A percentile compares a stretch with the other conserved stretches of the same genome.
These are phyloP conservation scores for Penicillium coprophilum DNA, from an alignment of 495 filamentous ascomycete genomes.

Conservation along the genomic window DNA sequence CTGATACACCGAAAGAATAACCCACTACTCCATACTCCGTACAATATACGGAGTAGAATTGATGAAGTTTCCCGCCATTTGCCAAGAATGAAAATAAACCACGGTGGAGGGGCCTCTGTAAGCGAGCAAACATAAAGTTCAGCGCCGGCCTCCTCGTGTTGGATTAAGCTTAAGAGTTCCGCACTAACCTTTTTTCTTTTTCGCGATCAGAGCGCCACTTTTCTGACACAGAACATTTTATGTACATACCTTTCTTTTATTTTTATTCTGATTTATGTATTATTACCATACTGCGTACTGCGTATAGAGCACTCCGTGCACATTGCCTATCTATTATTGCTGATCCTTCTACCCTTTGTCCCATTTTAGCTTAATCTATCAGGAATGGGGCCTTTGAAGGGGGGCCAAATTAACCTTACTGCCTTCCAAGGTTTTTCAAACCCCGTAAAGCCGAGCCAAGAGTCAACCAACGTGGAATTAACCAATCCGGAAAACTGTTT, in stretches of 20 bases:
- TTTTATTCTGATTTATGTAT: not conserved
- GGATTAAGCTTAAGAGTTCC: slow-evolving; percentile 55
- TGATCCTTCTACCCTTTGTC: not conserved
- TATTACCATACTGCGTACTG: not conserved
- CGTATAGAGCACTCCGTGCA: not conserved
- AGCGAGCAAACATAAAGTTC: slow-evolving; percentile 45
- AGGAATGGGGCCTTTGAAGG: slow-evolving; percentile 24
- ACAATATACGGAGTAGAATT: slow-evolving; percentile 11
- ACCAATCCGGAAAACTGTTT: slow-evolving; percentile 1
- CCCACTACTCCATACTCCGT: too few relatives aligned
- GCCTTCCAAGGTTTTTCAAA: slow-evolving; percentile 1
- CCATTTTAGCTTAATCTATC: slow-evolving; percentile 6
- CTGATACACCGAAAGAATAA: slow-evolving; percentile 10
- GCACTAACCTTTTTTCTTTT: slow-evolving; percentile 42
- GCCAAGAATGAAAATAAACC: slow-evolving; percentile 25
- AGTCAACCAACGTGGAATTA: not conserved
- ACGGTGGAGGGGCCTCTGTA: slow-evolving; percentile 28
- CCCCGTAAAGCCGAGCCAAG: slow-evolving; percentile 6
- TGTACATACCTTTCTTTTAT: not conserved
- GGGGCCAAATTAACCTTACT: slow-evolving; percentile 9
- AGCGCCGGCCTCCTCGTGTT: slow-evolving; percentile 46
- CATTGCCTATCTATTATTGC: not conserved
- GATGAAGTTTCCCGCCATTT: slow-evolving; percentile 9
- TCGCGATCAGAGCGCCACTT: slow-evolving; percentile 42
- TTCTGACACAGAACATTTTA: slow-evolving; percentile 32